Evolutionary conservation across 2,329 filamentous ascomycete species (phyloP).

Genomic region (Apiospora aurea): DNA sequence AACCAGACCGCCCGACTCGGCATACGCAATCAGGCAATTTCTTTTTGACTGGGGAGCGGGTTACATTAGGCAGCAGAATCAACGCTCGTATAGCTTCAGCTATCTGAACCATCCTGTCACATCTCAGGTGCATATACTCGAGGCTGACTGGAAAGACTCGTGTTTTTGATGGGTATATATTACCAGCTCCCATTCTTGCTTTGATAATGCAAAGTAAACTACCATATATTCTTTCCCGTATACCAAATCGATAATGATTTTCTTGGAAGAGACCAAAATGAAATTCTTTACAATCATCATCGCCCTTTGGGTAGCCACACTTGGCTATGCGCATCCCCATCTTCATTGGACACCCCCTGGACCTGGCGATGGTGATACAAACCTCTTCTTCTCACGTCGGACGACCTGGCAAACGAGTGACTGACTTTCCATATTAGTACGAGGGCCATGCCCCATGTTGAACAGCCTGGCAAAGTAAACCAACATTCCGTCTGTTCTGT

Average conservation of each 20-base stretch:
- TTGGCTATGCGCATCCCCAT: constrained; percentile 9
- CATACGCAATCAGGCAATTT: neutral
- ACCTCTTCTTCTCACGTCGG: no score
- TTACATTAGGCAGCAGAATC: neutral
- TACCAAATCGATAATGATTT: neutral
- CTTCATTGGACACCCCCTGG: constrained; percentile 19
- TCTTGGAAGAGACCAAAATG: neutral
- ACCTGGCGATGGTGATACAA: constrained; percentile 11
- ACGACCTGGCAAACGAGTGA: neutral
- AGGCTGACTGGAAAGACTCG: neutral
- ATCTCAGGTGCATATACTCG: neutral
- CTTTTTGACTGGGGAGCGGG: neutral
- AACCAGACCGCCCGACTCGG: neutral
- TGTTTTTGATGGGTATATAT: neutral
- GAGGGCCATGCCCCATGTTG: constrained; percentile 21
- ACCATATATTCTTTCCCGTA: neutral
- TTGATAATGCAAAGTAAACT: neutral
- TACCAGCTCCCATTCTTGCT: neutral
- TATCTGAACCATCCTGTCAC: neutral
- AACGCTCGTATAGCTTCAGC: no score
- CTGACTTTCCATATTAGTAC: neutral
- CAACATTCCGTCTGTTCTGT: neutral
- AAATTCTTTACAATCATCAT: neutral
- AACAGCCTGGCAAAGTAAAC: constrained; percentile 18
- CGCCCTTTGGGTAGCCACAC: neutral